Evolutionary conservation across 1,284 basidiomycete species (phyloP).

Genomic region (Apiotrichum sp.): DNA sequence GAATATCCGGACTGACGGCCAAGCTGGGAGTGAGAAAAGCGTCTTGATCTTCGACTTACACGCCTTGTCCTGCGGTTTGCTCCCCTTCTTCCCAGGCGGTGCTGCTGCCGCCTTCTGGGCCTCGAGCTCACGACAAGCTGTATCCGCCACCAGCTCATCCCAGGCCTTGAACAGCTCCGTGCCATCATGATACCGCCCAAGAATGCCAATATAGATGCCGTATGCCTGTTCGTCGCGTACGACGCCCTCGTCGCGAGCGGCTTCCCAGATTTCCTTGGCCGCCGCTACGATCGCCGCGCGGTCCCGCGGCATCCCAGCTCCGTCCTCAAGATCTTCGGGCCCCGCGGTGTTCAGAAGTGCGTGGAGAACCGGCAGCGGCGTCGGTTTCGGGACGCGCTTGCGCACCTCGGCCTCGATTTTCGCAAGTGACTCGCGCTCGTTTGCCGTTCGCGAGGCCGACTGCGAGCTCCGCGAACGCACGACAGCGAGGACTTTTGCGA

Average conservation of each 20-base stretch:
- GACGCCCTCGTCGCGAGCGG: constrained; percentile 20
- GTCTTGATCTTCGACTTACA: neutral
- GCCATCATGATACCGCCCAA: constrained; percentile 38
- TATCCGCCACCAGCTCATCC: constrained; percentile 35
- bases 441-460: neutral
- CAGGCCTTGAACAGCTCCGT: constrained; percentile 28
- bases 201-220: constrained; percentile 35
- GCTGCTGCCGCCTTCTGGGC: neutral
- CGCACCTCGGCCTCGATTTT: constrained; percentile 6
- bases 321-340: neutral
- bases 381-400: constrained; percentile 14
- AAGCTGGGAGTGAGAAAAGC: constrained; percentile 6
- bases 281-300: neutral
- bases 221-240: constrained; percentile 40
- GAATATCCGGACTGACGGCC: constrained; percentile 36
- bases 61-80: neutral
- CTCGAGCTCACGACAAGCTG: constrained; percentile 24
- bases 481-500: constrained; percentile 1
- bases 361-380: constrained; percentile 17
- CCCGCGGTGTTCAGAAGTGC: constrained; percentile 2
- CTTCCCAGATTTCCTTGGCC: constrained; percentile 24
- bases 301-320: constrained; percentile 4
- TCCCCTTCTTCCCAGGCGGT: neutral
- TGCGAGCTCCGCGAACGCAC: constrained; percentile 1
- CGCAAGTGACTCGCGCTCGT: neutral